Conservation (phyloP, 1,284 basidiomycete genomes). For the Puccinia hordei region DNA sequence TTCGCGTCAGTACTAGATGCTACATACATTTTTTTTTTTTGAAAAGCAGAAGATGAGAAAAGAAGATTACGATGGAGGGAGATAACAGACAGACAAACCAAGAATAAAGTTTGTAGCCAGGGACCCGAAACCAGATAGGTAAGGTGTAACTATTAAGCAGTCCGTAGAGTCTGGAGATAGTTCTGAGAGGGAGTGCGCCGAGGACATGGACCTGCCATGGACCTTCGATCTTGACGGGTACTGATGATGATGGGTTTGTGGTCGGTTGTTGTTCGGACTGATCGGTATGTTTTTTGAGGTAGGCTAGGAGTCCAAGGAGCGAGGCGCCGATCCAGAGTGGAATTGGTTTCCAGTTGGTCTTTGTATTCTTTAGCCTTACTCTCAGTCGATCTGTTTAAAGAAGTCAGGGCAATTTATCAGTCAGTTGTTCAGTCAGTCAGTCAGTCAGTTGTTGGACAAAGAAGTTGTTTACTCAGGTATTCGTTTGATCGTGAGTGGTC, state of each 20-base stretch:
- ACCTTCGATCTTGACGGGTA: conserved; percentile 72
- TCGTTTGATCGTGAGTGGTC: too few species aligned
- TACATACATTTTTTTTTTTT: too few species aligned
- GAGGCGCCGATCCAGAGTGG: conserved; percentile 87
- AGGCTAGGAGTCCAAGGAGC: conserved; percentile 71
- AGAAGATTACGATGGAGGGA: background rate
- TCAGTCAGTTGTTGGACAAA: too few species aligned
- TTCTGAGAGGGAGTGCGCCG: conserved; percentile 88
- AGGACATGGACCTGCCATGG: conserved; percentile 98
- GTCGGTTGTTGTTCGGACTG: conserved; percentile 52
- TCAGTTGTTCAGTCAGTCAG: too few species aligned
- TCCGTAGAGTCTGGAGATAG: conserved; percentile 93
- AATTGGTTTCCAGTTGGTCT: conserved; percentile 78
- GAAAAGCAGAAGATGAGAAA: background rate
- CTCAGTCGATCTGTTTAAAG: conserved; percentile 15
- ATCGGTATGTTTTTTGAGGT: conserved; percentile 54
- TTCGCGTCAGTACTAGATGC: too few species aligned
- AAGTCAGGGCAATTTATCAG: background rate
- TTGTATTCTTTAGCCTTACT: conserved; percentile 13
- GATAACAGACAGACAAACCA: conserved; percentile 59
- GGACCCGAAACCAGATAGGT: conserved; percentile 89
- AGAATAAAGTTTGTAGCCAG: conserved; percentile 82
- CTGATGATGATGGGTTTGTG: conserved; percentile 63
- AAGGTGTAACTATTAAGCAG: conserved; percentile 79
- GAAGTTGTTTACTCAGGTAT: too few species aligned